phyloP scores from a whole-genome alignment of 2,329 filamentous ascomycete genomes.

The Colletotrichum sp. region DNA sequence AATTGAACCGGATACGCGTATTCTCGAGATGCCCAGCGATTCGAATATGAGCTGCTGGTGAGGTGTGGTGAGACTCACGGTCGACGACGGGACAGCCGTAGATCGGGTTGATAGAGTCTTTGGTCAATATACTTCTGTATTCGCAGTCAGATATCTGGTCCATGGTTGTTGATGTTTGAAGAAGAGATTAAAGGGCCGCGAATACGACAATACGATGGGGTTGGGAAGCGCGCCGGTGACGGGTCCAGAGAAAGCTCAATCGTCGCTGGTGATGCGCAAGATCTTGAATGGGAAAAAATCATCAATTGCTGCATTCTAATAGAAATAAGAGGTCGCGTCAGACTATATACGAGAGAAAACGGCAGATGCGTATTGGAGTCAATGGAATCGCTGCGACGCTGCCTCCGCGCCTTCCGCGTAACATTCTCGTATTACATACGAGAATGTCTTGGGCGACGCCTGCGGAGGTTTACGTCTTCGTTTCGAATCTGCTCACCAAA shows the following conservation, averaged over 20 bases:
- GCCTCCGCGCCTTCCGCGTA: background rate
- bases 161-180: background rate
- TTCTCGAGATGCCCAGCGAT: slow-evolving; percentile 23
- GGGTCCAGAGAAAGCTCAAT: background rate
- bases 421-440: background rate
- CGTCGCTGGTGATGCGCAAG: background rate
- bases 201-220: background rate
- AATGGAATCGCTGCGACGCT: background rate
- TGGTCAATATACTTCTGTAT: slow-evolving; percentile 32
- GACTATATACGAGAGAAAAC: background rate
- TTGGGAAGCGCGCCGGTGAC: background rate
- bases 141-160: too few species aligned
- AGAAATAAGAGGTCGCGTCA: fast-evolving
- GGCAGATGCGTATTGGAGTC: background rate
- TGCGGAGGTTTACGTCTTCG: background rate
- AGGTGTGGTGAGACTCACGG: background rate
- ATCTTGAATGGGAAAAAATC: background rate
- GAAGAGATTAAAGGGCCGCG: fast-evolving
- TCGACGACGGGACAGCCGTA: slow-evolving; percentile 20
- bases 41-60: slow-evolving; percentile 15
- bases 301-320: background rate
- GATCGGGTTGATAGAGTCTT: slow-evolving; percentile 2
- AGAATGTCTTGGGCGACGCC: background rate
- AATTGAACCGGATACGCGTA: slow-evolving; percentile 24
- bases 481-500: background rate